phyloP scores from a whole-genome alignment of 106 monocot genomes.

The Platanthera guangdongensis region DNA sequence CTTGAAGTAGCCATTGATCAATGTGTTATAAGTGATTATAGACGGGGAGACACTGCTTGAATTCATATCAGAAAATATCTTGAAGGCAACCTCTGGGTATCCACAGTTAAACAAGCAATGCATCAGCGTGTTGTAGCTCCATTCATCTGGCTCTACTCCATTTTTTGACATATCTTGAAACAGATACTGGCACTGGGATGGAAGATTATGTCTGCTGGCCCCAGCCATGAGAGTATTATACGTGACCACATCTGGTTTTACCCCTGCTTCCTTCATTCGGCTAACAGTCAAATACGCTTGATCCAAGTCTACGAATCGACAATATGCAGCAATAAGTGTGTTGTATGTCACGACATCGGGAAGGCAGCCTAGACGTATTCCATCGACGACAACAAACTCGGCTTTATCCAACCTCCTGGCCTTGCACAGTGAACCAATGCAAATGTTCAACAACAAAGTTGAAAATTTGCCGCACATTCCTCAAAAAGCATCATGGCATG shows the following conservation, averaged over 20 bases:
- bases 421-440: constrained; percentile 64
- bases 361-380: constrained; percentile 56
- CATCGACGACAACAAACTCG: constrained; percentile 59
- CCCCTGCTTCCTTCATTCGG: constrained; percentile 59
- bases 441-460: constrained; percentile 63
- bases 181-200: constrained; percentile 29
- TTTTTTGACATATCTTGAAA: constrained; percentile 71
- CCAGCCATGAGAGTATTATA: constrained; percentile 76
- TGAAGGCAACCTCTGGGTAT: constrained; percentile 39
- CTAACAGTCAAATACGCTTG: constrained; percentile 34
- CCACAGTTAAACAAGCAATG: constrained; percentile 79
- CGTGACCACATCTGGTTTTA: constrained; percentile 59
- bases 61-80: constrained; percentile 55
- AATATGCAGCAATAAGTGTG: constrained; percentile 57
- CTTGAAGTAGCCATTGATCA: constrained; percentile 77
- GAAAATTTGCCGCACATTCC: constrained; percentile 46
- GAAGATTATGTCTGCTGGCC: constrained; percentile 22
- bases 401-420: constrained; percentile 50
- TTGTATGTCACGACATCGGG: constrained; percentile 87
- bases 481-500: constrained; percentile 12
- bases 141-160: constrained; percentile 50
- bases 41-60: constrained; percentile 41
- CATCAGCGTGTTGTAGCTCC: constrained; percentile 73
- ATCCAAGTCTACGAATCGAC: constrained; percentile 33
- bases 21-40: constrained; percentile 56